Percentiles rank a stretch among this genome's conserved stretches.
These are phyloP conservation scores for Coprinopsis cinerea DNA, from an alignment of 768 basidiomycete genomes.

Conservation along the genomic window DNA sequence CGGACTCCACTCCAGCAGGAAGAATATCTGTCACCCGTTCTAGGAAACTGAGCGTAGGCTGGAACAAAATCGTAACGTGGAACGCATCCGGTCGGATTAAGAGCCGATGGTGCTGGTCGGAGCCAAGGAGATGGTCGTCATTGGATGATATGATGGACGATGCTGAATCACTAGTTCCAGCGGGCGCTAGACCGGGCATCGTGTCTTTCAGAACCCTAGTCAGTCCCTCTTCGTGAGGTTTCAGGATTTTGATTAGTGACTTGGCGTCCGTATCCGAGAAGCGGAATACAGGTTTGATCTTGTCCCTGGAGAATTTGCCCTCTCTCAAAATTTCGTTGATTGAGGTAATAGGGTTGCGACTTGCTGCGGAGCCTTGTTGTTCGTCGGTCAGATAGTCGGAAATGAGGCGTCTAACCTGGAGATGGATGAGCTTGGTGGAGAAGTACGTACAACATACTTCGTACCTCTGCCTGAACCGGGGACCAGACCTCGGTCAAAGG, in stretches of 20 bases:
- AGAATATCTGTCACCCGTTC: slow-evolving; percentile 64
- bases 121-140: slow-evolving; percentile 70
- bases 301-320: slow-evolving; percentile 74
- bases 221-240: slow-evolving; percentile 78
- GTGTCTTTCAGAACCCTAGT: slow-evolving; percentile 80
- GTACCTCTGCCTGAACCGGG: slow-evolving; percentile 84
- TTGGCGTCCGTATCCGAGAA: slow-evolving; percentile 89
- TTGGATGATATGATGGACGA: slow-evolving; percentile 53
- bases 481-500: slow-evolving; percentile 85
- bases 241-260: slow-evolving; percentile 57
- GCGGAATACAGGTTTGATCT: slow-evolving; percentile 81
- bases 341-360: slow-evolving; percentile 84
- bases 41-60: slow-evolving; percentile 85
- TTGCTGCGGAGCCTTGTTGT: slow-evolving; percentile 68
- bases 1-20: slow-evolving; percentile 64
- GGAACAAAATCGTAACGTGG: slow-evolving; percentile 91
- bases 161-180: slow-evolving; percentile 53
- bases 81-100: slow-evolving; percentile 90
- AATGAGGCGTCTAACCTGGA: slow-evolving; percentile 75
- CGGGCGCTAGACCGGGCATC: slow-evolving; percentile 88
- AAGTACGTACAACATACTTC: slow-evolving; percentile 10
- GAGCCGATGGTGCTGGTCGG: slow-evolving; percentile 76
- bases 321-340: slow-evolving; percentile 92
- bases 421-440: slow-evolving; percentile 6
- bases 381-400: slow-evolving; percentile 92